These are phyloP conservation scores for Immersiella caudata DNA, from an alignment of 495 filamentous ascomycete genomes.

Conservation along the genomic window DNA sequence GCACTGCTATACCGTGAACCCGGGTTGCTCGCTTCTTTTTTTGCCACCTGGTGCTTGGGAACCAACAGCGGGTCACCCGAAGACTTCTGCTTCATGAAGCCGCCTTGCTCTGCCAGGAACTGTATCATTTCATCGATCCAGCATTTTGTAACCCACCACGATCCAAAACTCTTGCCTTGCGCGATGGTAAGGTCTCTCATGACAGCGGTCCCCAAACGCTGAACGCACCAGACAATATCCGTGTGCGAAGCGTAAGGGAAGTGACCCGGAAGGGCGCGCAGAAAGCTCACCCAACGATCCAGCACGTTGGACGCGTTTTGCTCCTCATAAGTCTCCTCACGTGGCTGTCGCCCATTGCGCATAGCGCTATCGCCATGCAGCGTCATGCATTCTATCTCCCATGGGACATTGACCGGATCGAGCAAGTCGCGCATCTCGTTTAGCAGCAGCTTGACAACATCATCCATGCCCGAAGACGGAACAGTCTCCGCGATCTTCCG, in stretches of 20 bases:
- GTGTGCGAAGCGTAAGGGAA: slow-evolving; percentile 72
- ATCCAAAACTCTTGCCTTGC: slow-evolving; percentile 82
- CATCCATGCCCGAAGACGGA: slow-evolving; percentile 65
- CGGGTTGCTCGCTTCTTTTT: slow-evolving; percentile 36
- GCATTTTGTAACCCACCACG: slow-evolving; percentile 98
- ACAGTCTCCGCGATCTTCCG: slow-evolving; percentile 64
- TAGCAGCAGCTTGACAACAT: slow-evolving; percentile 69
- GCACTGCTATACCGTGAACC: slow-evolving; percentile 48
- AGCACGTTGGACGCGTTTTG: slow-evolving; percentile 63
- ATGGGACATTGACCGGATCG: slow-evolving; percentile 59
- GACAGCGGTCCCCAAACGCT: slow-evolving; percentile 67
- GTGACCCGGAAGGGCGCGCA: slow-evolving; percentile 69
- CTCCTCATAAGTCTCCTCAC: slow-evolving; percentile 23
- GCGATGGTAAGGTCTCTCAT: slow-evolving; percentile 80
- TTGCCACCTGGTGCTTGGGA: slow-evolving; percentile 34
- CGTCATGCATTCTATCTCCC: slow-evolving; percentile 57
- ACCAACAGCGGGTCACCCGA: slow-evolving; percentile 25
- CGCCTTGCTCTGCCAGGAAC: slow-evolving; percentile 90
- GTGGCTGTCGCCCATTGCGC: slow-evolving; percentile 44
- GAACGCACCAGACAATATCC: slow-evolving; percentile 70
- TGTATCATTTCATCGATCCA: slow-evolving; percentile 95
- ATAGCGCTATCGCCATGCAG: slow-evolving; percentile 56
- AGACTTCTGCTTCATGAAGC: slow-evolving; percentile 68
- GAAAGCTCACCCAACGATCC: slow-evolving; percentile 83
- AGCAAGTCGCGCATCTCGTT: slow-evolving; percentile 74